Conservation (phyloP, 2,329 filamentous ascomycete genomes). For the Aureobasidium namibiae region DNA sequence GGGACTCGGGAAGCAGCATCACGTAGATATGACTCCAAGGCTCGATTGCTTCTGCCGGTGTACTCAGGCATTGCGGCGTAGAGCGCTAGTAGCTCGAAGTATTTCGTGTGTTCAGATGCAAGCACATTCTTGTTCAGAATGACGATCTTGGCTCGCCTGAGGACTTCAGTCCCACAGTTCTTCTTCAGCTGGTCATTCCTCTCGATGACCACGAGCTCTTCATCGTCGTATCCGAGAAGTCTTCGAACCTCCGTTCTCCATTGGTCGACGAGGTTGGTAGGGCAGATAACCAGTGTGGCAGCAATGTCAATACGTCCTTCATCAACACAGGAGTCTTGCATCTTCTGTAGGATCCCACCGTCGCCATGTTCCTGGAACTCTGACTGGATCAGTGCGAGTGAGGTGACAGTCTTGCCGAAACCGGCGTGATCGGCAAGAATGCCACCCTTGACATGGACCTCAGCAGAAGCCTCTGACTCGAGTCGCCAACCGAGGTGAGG, state of each 20-base stretch:
- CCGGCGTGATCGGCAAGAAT: constrained; percentile 57
- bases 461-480: constrained; percentile 43
- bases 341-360: neutral
- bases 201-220: constrained; percentile 35
- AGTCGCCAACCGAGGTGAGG: constrained; percentile 42
- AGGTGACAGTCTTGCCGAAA: constrained; percentile 58
- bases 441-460: constrained; percentile 45
- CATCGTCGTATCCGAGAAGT: constrained; percentile 30
- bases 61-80: constrained; percentile 42
- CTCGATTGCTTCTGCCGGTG: constrained; percentile 32
- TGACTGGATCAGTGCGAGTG: constrained; percentile 47
- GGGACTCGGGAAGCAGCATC: constrained; percentile 36
- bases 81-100: constrained; percentile 42
- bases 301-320: constrained; percentile 25
- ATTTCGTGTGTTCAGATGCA: constrained; percentile 30
- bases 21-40: constrained; percentile 47
- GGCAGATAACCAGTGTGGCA: constrained; percentile 54
- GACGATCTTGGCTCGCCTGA: constrained; percentile 46
- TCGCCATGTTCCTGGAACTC: constrained; percentile 26
- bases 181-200: constrained; percentile 31
- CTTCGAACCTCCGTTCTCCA: constrained; percentile 50
- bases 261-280: constrained; percentile 46
- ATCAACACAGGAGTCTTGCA: neutral
- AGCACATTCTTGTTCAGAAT: constrained; percentile 47
- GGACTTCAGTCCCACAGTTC: constrained; percentile 35